Base-by-base conservation (phyloP, 208 protist genomes). In the Entamoeba dispar region DNA sequence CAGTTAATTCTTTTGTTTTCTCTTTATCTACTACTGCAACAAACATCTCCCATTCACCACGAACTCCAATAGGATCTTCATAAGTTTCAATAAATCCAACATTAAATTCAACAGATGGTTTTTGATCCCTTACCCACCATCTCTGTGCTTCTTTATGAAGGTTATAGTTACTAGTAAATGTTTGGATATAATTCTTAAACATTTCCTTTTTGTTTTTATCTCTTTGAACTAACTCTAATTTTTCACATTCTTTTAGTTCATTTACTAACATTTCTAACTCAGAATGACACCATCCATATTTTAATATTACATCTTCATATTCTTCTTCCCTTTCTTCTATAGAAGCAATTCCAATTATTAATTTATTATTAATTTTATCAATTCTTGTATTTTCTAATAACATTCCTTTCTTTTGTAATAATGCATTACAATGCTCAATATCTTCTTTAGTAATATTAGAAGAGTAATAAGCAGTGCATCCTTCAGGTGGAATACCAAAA, bases 21-120 rank as follows among this genome's bases (percentile, higher is more conserved):
- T 38, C 15, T 77, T 77, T 77, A 19, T 77, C 61, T n/a, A 77
- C 61, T 10, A 77, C 61, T n/a, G 61, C 61, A n/a, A 77, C 61
- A 77, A 77, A 77, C 61, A 77, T 77, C 19, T 77, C 61, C 61
- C 61, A 77, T 77, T 95, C 94, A 52, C 93, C 94, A 3, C 94
- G 7, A 12, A 94, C 50, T 6, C 94, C 94, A 55, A 47, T 49
- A 49, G 94, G 94, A 90, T 95, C 94, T 52, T 94, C 38, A 61
- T 95, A 95, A 7, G 69, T 95, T 55, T 95, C 94, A 50, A 95
- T 94, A 49, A 95, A 95, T 7, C 94, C 94, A 19, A 92, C 31
- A 86, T 95, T 93, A 12, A 91, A 91, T 49, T 95, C 94, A 38
- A 95, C 94, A 19, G 27, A 8, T 50, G 94, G 93, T 52, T 93